Evolutionary conservation across 495 filamentous ascomycete genomes (phyloP).

Genomic region (Penicillium pancosmium): DNA sequence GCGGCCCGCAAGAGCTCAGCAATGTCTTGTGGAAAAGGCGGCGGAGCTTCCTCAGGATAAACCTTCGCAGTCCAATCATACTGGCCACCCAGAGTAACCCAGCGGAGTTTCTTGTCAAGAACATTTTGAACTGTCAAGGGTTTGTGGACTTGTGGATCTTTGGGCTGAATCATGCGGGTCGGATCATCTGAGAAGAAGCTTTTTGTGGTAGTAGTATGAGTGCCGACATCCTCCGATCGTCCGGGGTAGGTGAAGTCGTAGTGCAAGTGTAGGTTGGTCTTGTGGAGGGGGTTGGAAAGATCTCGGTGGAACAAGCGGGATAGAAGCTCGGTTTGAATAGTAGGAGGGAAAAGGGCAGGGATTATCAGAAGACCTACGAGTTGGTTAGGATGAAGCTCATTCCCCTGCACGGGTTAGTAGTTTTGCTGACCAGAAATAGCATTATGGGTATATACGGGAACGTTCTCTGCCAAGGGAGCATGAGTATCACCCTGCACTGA

Average conservation of each 20-base stretch:
- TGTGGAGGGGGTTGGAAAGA: conserved; percentile 70
- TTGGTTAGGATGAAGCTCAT: conserved; percentile 26
- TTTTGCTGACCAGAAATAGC: conserved; percentile 42
- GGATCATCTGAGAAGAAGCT: conserved; percentile 57
- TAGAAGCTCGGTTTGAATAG: conserved; percentile 68
- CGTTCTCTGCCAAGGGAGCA: conserved; percentile 36
- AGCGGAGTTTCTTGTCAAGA: conserved; percentile 78
- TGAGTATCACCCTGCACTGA: conserved; percentile 24
- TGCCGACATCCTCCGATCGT: conserved; percentile 11
- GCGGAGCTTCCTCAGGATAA: conserved; percentile 70
- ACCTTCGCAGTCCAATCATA: conserved; percentile 90
- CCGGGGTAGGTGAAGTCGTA: conserved; percentile 72
- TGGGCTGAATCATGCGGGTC: conserved; percentile 53
- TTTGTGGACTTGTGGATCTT: conserved; percentile 68
- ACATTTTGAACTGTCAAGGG: conserved; percentile 65
- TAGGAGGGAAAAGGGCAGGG: conserved; percentile 69
- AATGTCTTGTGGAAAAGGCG: conserved; percentile 74
- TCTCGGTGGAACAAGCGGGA: conserved; percentile 75
- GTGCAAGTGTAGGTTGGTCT: conserved; percentile 87
- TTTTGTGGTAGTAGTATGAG: neutral
- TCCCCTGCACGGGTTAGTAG: conserved; percentile 22
- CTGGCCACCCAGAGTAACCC: conserved; percentile 91
- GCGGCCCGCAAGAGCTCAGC: conserved; percentile 60
- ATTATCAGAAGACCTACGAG: conserved; percentile 70
- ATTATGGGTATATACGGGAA: conserved; percentile 50